These are phyloP conservation scores for Bryum argenteum DNA, from an alignment of 225 moss, liverwort and hornwort species.

Conservation along the genomic window DNA sequence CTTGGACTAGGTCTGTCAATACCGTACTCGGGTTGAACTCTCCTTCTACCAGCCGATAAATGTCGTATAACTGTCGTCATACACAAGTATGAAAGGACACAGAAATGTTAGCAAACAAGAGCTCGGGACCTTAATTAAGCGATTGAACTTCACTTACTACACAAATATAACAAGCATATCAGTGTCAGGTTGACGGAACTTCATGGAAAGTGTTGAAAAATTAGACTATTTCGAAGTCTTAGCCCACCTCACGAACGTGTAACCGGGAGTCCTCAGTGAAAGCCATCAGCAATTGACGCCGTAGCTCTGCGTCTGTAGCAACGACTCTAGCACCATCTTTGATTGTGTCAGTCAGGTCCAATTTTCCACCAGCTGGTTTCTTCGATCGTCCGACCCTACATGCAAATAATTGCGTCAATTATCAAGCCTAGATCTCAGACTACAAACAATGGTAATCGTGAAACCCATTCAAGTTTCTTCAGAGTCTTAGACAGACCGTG, in stretches of 20 bases:
- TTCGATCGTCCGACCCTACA: constrained; percentile 34
- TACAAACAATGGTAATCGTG: background rate
- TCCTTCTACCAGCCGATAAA: constrained; percentile 90
- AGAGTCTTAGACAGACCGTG: background rate
- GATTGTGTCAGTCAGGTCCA: constrained; percentile 94
- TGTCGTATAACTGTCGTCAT: constrained; percentile 73
- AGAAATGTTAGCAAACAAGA: constrained; percentile 12
- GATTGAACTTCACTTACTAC: background rate
- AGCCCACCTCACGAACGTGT: constrained; percentile 83
- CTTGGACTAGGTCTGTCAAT: constrained; percentile 74
- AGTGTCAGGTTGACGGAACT: background rate
- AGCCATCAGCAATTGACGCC: constrained; percentile 88
- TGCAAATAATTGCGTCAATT: constrained; percentile 1
- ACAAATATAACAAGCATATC: background rate
- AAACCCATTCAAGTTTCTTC: background rate
- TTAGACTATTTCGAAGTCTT: background rate
- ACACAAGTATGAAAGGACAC: constrained; percentile 12
- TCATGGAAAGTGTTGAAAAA: background rate
- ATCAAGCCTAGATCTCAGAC: background rate
- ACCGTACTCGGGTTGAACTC: constrained; percentile 82
- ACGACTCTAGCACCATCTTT: constrained; percentile 94
- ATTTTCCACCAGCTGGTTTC: constrained; percentile 66
- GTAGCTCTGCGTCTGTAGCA: constrained; percentile 64
- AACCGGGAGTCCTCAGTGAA: constrained; percentile 92
- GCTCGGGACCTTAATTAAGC: background rate